Percentiles rank a stretch among this genome's conserved stretches.
These are phyloP conservation scores for Zygnema circumcarinatum DNA, from an alignment of 139 green algal genomes.

Conservation along the genomic window DNA sequence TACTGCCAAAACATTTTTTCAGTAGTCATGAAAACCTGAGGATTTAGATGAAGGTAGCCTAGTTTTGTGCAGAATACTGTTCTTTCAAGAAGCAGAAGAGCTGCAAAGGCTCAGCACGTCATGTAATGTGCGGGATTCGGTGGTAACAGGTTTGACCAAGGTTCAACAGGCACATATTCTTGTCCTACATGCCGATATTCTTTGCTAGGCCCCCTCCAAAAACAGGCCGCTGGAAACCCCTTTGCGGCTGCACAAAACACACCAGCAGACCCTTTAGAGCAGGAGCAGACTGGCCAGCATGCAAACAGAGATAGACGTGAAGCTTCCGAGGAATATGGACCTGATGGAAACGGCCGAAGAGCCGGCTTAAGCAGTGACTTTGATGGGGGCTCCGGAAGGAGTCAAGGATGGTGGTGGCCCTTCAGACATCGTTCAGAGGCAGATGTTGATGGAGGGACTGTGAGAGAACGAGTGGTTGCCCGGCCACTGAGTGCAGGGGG, in stretches of 20 bases:
- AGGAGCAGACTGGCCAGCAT: neutral
- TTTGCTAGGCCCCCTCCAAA: neutral
- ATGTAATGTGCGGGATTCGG: neutral
- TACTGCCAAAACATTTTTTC: neutral
- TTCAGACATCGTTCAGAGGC: neutral
- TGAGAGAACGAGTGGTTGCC: neutral
- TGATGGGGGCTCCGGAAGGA: neutral
- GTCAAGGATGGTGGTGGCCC: neutral
- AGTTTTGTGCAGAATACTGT: neutral
- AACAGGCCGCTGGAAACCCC: neutral
- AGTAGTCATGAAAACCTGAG: neutral
- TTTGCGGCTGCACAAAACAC: neutral
- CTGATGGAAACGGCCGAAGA: neutral
- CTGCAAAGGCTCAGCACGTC: neutral
- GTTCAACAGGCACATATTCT: conserved; percentile 15
- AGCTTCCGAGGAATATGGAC: neutral
- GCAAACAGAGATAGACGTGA: neutral
- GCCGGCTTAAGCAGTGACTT: neutral
- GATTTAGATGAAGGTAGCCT: neutral
- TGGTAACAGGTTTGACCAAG: conserved; percentile 30
- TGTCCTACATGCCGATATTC: conserved; percentile 35
- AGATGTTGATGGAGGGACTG: neutral
- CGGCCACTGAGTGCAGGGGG: conserved; percentile 9
- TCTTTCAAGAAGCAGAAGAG: neutral
- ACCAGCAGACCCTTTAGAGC: neutral